Conservation (phyloP, 2,329 filamentous ascomycete species). For the Verruconis gallopava region DNA sequence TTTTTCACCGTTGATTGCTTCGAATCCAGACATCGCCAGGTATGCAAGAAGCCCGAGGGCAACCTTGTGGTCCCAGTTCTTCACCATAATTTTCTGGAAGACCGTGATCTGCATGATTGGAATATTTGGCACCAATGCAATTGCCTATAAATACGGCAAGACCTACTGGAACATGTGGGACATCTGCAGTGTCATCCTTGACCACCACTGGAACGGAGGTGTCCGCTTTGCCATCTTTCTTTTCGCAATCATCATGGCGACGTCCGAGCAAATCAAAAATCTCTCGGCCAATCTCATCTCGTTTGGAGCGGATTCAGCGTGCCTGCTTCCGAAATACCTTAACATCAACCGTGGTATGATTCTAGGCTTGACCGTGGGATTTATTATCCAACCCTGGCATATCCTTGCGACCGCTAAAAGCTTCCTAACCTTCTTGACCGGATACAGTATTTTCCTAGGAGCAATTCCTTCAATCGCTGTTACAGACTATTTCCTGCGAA, state of each 20-base stretch:
- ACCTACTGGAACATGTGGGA: not conserved
- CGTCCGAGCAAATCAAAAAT: slow-evolving; percentile 1
- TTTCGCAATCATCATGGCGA: not conserved
- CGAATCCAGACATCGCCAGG: not conserved
- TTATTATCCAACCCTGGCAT: not conserved
- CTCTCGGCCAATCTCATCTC: not conserved
- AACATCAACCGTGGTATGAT: slow-evolving; percentile 1
- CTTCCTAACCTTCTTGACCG: not conserved
- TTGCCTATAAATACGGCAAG: not conserved
- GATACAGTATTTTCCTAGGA: not conserved
- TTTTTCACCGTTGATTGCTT: not conserved
- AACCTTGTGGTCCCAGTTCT: not conserved
- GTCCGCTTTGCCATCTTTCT: not conserved
- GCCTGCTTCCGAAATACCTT: not conserved
- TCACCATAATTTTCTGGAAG: not conserved
- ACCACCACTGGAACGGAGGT: not conserved
- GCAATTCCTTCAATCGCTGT: not conserved
- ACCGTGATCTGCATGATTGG: not conserved
- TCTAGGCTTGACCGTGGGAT: not conserved
- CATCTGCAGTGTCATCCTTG: not conserved
- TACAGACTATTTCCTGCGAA: not conserved
- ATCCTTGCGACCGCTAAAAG: not conserved
- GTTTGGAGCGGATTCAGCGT: not conserved
- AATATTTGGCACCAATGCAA: not conserved
- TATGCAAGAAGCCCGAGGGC: not conserved